phyloP scores from a whole-genome alignment of 2,329 filamentous ascomycete species.

The Fusarium multiceps region DNA sequence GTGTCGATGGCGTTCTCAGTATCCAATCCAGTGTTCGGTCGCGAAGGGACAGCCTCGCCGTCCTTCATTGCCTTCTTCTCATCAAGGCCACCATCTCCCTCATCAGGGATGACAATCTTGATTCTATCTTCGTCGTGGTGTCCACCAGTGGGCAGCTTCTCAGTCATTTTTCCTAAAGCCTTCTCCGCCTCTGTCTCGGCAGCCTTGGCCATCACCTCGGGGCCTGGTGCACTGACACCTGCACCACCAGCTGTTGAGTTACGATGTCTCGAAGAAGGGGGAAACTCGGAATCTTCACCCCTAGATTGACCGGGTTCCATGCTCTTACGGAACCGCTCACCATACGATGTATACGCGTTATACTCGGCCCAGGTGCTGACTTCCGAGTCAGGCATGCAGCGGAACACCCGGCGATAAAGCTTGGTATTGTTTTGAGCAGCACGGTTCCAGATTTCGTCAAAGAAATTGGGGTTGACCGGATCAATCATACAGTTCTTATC shows the following conservation, averaged over 20 bases:
- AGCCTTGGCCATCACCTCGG: slow-evolving; percentile 53
- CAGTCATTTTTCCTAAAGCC: slow-evolving; percentile 44
- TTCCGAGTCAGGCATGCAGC: slow-evolving; percentile 96
- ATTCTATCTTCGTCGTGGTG: slow-evolving; percentile 48
- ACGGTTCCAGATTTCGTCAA: slow-evolving; percentile 86
- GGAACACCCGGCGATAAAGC: slow-evolving; percentile 91
- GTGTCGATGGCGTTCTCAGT: slow-evolving; percentile 42
- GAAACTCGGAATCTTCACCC: slow-evolving; percentile 63
- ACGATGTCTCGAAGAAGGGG: slow-evolving; percentile 51
- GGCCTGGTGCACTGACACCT: slow-evolving; percentile 58
- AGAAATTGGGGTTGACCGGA: slow-evolving; percentile 83
- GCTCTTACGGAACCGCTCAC: slow-evolving; percentile 78
- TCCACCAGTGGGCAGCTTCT: slow-evolving; percentile 39
- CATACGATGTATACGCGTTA: slow-evolving; percentile 82
- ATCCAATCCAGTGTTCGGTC: slow-evolving; percentile 35
- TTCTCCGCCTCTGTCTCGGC: slow-evolving; percentile 51
- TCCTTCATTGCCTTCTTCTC: slow-evolving; percentile 57
- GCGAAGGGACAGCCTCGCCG: slow-evolving; percentile 25
- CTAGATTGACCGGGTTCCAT: slow-evolving; percentile 64
- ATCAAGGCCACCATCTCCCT: slow-evolving; percentile 46
- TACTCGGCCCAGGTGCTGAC: slow-evolving; percentile 95
- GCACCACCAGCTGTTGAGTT: slow-evolving; percentile 51
- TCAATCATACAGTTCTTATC: slow-evolving; percentile 95
- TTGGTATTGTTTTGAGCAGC: slow-evolving; percentile 96
- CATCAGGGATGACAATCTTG: slow-evolving; percentile 48